Evolutionary conservation across 2,329 filamentous ascomycete species (phyloP), one percentile per base, ranked within the genome.

Genomic region (Claviceps capensis): DNA sequence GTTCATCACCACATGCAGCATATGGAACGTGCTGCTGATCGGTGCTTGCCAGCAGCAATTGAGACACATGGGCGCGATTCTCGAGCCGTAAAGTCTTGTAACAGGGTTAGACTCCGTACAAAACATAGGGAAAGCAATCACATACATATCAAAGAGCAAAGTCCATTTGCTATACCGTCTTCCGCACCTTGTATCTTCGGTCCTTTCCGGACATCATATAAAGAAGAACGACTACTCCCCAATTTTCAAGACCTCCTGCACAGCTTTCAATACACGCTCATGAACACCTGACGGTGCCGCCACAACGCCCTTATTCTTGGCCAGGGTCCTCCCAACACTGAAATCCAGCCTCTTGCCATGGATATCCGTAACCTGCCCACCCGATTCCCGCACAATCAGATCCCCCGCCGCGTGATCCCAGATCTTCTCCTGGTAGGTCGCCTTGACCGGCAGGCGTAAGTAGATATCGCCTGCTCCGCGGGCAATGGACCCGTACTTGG

Each of bases 361-460:
- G 42, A 89, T 85, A 69, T 98, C 94, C 1, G 89, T 94, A 51
- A 98, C 91, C 62, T 86, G 75, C 48, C 93, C 94, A 49, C 93
- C 93, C 2, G 93, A 89, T 71, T 98, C 94, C 53, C 90, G 78
- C 42, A 97, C 93, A 59, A 98, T 90, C 54, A 98, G 72, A 62
- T 95, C 90, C 42, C 93, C 93, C 13, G 91, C 93, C 17, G 93
- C 93, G 67, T 98, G 93, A 65, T 98, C 93, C 93, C 93, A 98
- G 60, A 98, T 98, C 80, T 98, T 98, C 77, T 98, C 93, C 67
- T 95, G 82, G 72, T 98, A 98, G 51, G 85, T 83, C 60, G 84
- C 85, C 65, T 81, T 86, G 54, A 88, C 85, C 3, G 93, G 93
- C 53, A 98, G 72, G 51, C 94, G 81, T 53, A 98, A 78, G 71